These are phyloP conservation scores for Cenchrus fungigraminus DNA, from an alignment of 176 grass and related monocot genomes.

Conservation along the genomic window DNA sequence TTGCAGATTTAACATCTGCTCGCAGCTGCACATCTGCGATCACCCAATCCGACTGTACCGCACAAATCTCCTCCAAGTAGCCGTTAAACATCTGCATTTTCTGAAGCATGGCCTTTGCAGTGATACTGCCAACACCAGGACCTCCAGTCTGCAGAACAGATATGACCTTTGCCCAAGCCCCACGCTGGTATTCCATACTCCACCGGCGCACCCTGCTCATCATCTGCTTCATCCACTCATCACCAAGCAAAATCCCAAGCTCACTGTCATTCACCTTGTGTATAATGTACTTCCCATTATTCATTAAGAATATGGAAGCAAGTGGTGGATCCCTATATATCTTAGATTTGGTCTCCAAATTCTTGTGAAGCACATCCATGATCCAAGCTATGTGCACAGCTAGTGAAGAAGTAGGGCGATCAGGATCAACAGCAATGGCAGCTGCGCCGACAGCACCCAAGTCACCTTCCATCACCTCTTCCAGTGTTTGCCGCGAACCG, in stretches of 20 bases:
- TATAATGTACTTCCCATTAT: conserved; percentile 89
- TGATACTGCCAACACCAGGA: conserved; percentile 45
- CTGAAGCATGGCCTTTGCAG: conserved; percentile 64
- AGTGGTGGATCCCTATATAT: conserved; percentile 76
- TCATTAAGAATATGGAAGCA: conserved; percentile 89
- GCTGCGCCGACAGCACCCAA: conserved; percentile 45
- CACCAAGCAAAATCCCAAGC: conserved; percentile 78
- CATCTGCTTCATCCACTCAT: conserved; percentile 92
- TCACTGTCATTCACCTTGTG: conserved; percentile 94
- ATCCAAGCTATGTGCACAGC: conserved; percentile 96
- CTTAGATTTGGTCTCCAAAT: conserved; percentile 92
- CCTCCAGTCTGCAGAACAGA: conserved; percentile 74
- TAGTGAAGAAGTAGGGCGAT: conserved; percentile 81
- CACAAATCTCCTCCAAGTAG: conserved; percentile 82
- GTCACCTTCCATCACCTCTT: conserved; percentile 94
- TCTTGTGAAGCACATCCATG: conserved; percentile 97
- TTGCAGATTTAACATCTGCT: conserved; percentile 53
- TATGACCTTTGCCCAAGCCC: conserved; percentile 80
- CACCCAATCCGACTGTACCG: conserved; percentile 62
- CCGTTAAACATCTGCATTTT: conserved; percentile 79
- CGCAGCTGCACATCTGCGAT: conserved; percentile 76
- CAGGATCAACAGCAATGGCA: conserved; percentile 62
- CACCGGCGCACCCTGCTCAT: conserved; percentile 79
- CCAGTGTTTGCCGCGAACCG: conserved; percentile 83
- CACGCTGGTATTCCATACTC: conserved; percentile 77